Evolutionary conservation across 179 eudicot species (phyloP).

Genomic region (Carnegiea gigantea): DNA sequence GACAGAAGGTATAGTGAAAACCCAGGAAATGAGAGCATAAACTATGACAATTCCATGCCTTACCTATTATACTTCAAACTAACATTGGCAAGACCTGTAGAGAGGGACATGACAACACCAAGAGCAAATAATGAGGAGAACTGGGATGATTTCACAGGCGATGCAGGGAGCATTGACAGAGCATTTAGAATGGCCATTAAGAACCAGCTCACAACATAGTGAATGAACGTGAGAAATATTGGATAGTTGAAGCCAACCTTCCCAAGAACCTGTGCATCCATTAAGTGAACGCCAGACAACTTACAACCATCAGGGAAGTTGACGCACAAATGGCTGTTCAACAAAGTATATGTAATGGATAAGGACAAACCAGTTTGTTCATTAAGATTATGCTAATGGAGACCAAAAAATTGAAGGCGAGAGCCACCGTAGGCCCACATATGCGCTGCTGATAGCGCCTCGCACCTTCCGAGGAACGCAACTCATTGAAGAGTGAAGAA

Average conservation of each 20-base stretch:
- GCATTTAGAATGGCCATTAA: slow-evolving; percentile 74
- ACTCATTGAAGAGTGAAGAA: slow-evolving; percentile 63
- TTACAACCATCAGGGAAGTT: background rate
- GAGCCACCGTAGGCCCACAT: slow-evolving; percentile 78
- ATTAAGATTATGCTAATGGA: slow-evolving; percentile 85
- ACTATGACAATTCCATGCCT: slow-evolving; percentile 17
- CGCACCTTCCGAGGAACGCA: slow-evolving; percentile 58
- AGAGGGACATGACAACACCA: slow-evolving; percentile 85
- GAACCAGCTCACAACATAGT: slow-evolving; percentile 81
- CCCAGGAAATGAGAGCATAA: background rate
- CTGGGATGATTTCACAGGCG: slow-evolving; percentile 71
- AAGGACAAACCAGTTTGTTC: slow-evolving; percentile 72
- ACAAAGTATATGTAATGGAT: slow-evolving; percentile 7
- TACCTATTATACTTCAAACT: slow-evolving; percentile 94
- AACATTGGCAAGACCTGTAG: slow-evolving; percentile 95
- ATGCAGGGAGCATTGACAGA: slow-evolving; percentile 62
- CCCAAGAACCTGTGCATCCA: slow-evolving; percentile 63
- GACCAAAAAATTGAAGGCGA: slow-evolving; percentile 84
- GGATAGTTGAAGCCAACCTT: slow-evolving; percentile 87
- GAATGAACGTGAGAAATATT: slow-evolving; percentile 82
- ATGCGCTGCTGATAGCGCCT: slow-evolving; percentile 72
- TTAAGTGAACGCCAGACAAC: background rate
- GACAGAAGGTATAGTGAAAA: slow-evolving; percentile 3
- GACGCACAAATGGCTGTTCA: background rate
- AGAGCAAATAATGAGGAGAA: slow-evolving; percentile 72